Base-by-base conservation (phyloP, 208 protist species). In the Kentomonas sorsogonicus region DNA sequence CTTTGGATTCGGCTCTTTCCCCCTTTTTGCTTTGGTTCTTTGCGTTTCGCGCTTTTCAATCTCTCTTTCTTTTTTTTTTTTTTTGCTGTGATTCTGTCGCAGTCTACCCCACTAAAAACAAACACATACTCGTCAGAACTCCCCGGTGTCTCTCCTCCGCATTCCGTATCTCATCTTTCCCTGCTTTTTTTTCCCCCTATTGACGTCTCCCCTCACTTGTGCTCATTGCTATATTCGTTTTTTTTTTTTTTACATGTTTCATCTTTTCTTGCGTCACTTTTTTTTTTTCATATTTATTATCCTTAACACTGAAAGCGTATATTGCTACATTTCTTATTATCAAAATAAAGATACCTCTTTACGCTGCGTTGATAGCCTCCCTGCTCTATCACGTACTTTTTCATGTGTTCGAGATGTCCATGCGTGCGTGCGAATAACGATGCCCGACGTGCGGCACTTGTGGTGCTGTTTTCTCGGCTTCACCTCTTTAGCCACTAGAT, bases 281-380 rank as follows among this genome's bases (percentile, higher is more conserved):
- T 26, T 9, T 38, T 30, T 55, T 58, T 41, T 40, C 22, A 43
- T 58, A 41, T 38, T 58, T 53, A 33, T 53, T 51, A 18, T 40
- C 11, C 22, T 47, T 47, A 20, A 20, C 23, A 47, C 13, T 18
- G 16, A 16, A 41, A 41, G 38, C 38, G 38, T 23, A 27, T 9
- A 48, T 20, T 9, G 22, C 25, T 9, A 18, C 25, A 48, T 9
- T 18, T 9, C 16, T 48, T 22, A 6, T 48, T 27, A 48, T 27
- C 26, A 53, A 53, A 53, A 10, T 11, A 60, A 34, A 58, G 38
- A 31, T 34, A 31, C 2, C 40, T 0, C 30, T 3, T 60, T 36
- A 63, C 23, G 47, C 0, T 27, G 55, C 55, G 20, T n/a, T n/a
- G n/a, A n/a, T n/a, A n/a, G n/a, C n/a, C n/a, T n/a, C n/a, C n/a